Base-by-base conservation (phyloP, 371 early-diverging fungal species). In the Haplosporangium sp. region DNA sequence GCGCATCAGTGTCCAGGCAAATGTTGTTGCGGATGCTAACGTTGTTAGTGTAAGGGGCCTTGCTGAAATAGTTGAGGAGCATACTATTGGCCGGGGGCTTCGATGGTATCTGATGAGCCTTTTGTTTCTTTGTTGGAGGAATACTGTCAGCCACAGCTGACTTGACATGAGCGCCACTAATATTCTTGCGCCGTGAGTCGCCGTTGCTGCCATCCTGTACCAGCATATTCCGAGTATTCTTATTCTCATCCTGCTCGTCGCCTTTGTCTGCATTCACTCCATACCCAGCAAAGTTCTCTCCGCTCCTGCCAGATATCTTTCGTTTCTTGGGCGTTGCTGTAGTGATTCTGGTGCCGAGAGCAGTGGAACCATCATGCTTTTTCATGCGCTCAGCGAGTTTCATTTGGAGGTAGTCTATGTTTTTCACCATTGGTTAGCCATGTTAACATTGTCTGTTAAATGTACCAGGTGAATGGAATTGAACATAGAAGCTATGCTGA, bases 311-410 rank as follows among this genome's bases (percentile, higher is more conserved):
- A 20, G 38, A 9, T 16, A 29, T 29, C 41, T 61, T 67, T 36
- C 68, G 60, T 40, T 67, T 67, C 42, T 41, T 60, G 23, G 68
- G 61, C n/a, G 23, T 53, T 18, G 20, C 21, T 29, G 29, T 29
- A 14, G 13, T 20, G 23, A 14, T n/a, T 20, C 14, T 65, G 23
- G 59, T 18, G 10, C 43, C 20, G 7, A 59, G 43, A 6, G 45
- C 56, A 5, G 61, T 9, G 16, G 60, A 53, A 18, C 68, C 68
- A 36, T 67, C 55, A 54, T 54, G 47, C 36, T 38, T 18, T n/a
- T 67, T 67, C 68, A 67, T 67, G 29, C 68, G 68, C n/a, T 55
- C 56, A 9, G 61, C 68, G 41, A 67, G 55, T 23, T 61, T 67
- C 16, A 50, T 46, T 12, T n/a, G n/a, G 42, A 4, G 4, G 29